Evolutionary conservation across 2,329 filamentous ascomycete genomes (phyloP), one percentile per base, ranked within the genome.

Genomic region (Orbilia blumenaviensis): DNA sequence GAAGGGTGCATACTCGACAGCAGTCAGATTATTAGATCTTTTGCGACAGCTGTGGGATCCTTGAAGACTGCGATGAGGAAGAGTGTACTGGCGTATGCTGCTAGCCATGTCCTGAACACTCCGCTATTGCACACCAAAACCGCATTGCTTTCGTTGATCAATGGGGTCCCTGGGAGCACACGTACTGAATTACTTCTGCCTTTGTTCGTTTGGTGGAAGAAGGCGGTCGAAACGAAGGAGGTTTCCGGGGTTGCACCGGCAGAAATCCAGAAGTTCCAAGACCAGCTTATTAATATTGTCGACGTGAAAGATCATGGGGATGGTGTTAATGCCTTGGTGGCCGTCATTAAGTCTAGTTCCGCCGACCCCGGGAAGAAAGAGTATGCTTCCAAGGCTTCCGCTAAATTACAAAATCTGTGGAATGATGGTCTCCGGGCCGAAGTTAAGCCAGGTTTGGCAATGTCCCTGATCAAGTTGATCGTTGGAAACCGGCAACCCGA

Each of bases 1-100:
- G 94, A 97, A 82, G 95, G 97, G 82, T 96, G 91, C 80, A 86
- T 94, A 2, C 88, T 97, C 78, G 93, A 98, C 81, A 84, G 88
- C 2, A 88, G 87, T 27, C 90, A 95, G 76, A 86, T 97, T 48
- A 84, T 87, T 25, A 87, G 88, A 18, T 86, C 90, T 1, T 82
- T 97, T 3, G 86, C 88, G 74, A 86, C 85, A 32, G 83, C 86
- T 0, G 81, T 95, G 9, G 88, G 90, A 78, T 87, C 88, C 63
- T 78, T 90, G 60, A 90, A 89, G 80, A 86, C 71, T 38, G 75
- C 78, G 41, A 78, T 79, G 56, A 80, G 58, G 64, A 78, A 68
- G 66, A 81, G 77, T 4, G 84, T 96, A 9, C 85, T 94, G 50
- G 86, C 87, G 1, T 95, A 91, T 81, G 84, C 98, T 8, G 88